phyloP scores from a whole-genome alignment of 177 flowering plant genomes.

The Tripterygium wilfordii region DNA sequence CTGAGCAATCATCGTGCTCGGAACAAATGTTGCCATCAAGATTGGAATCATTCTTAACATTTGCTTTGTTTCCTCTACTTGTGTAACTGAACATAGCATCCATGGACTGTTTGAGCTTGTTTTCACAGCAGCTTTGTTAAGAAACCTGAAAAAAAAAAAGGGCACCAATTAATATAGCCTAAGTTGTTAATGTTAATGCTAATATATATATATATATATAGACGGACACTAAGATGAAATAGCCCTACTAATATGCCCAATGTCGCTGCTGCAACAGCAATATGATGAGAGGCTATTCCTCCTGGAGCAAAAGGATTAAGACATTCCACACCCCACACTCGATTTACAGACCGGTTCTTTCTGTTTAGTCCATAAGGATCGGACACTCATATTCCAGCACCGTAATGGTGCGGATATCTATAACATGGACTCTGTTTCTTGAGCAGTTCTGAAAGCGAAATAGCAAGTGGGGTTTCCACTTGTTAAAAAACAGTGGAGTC shows the following conservation, averaged over 20 bases:
- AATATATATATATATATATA: too few relatives aligned
- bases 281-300: too few relatives aligned
- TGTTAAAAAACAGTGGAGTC: background rate
- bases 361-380: too few relatives aligned
- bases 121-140: slow-evolving; percentile 73
- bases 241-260: too few relatives aligned
- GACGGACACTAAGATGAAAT: background rate
- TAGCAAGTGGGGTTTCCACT: background rate
- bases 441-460: background rate
- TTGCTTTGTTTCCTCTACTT: slow-evolving; percentile 91
- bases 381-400: too few relatives aligned
- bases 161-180: background rate
- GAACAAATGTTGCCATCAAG: slow-evolving; percentile 42
- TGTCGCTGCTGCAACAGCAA: too few relatives aligned
- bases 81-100: slow-evolving; percentile 73
- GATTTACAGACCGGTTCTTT: too few relatives aligned
- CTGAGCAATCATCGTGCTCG: slow-evolving; percentile 62
- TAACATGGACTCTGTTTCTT: too few relatives aligned
- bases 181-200: background rate
- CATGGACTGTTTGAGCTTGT: slow-evolving; percentile 46
- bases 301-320: background rate
- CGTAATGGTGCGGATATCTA: too few relatives aligned
- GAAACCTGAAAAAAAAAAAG: slow-evolving; percentile 48
- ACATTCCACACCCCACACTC: background rate
- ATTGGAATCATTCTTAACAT: slow-evolving; percentile 70